Conservation (phyloP, 768 basidiomycete species). For the Xerocomellus dryophilus region DNA sequence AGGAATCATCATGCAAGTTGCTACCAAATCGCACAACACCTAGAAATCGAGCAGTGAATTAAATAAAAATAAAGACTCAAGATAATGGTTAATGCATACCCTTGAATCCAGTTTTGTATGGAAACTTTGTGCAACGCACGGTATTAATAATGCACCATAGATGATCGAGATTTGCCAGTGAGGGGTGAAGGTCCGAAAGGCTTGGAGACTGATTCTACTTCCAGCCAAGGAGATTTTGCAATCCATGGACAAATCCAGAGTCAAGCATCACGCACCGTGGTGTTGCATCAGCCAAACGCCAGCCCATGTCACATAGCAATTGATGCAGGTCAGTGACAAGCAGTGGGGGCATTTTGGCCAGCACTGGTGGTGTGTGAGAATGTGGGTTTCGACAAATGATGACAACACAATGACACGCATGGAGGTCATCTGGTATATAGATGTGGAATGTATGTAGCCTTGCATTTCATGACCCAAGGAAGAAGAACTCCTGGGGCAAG, state of each 20-base stretch:
- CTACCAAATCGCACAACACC: not conserved
- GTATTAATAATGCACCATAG: not conserved
- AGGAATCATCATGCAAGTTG: not conserved
- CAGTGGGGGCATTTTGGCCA: not conserved
- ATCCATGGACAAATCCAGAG: not conserved
- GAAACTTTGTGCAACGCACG: not conserved
- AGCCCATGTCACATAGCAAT: not conserved
- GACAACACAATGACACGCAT: not conserved
- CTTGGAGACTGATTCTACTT: not conserved
- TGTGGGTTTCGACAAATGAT: constrained; percentile 10
- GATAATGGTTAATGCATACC: not conserved
- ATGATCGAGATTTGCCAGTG: not conserved
- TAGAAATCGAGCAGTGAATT: not conserved
- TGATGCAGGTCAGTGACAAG: not conserved
- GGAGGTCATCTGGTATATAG: not conserved
- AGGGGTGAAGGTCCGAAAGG: constrained; percentile 4
- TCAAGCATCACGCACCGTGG: not conserved
- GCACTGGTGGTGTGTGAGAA: constrained; percentile 3
- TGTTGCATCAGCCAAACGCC: constrained; percentile 2
- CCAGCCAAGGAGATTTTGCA: not conserved
- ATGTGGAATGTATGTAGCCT: not conserved
- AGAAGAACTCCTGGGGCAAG: not conserved
- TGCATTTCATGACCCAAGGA: not conserved
- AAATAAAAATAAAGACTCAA: not conserved
- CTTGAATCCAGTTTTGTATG: not conserved